phyloP scores from a whole-genome alignment of 805 yeast species.

The Candida coleopterorum region DNA sequence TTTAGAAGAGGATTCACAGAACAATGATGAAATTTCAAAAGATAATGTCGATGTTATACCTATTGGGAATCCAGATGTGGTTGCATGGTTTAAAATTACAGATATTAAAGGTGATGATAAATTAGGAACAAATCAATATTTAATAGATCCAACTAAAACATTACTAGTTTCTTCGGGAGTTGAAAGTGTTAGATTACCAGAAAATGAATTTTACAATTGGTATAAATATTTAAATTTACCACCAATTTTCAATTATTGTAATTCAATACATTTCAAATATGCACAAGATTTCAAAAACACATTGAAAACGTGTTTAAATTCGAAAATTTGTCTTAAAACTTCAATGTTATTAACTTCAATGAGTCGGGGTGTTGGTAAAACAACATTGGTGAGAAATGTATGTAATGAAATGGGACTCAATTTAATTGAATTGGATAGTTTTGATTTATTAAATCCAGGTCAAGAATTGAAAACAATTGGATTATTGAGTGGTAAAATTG shows the following conservation, averaged over 20 bases:
- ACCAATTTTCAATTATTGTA: conserved; percentile 31
- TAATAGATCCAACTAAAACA: conserved; percentile 66
- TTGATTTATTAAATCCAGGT: conserved; percentile 60
- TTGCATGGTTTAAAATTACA: conserved; percentile 82
- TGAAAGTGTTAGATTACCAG: conserved; percentile 35
- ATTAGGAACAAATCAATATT: conserved; percentile 34
- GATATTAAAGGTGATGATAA: conserved; percentile 39
- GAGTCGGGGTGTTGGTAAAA: conserved; percentile 75
- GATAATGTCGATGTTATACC: conserved; percentile 40
- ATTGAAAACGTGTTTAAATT: conserved; percentile 46
- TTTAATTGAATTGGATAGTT: conserved; percentile 64
- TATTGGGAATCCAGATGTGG: conserved; percentile 57
- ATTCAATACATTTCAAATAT: conserved; percentile 37
- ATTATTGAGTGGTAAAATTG: conserved; percentile 68
- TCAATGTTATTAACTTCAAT: conserved; percentile 64
- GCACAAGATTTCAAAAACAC: conserved; percentile 46
- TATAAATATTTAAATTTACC: conserved; percentile 43
- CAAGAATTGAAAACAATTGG: conserved; percentile 80
- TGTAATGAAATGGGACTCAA: conserved; percentile 61
- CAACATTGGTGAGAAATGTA: conserved; percentile 53
- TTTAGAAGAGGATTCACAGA: conserved; percentile 20
- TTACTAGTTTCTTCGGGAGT: conserved; percentile 67
- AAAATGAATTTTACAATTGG: conserved; percentile 39
- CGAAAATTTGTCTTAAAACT: conserved; percentile 45
- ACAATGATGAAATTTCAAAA: conserved; percentile 10